A percentile compares a stretch with the other conserved stretches of the same genome.
Conservation (phyloP, 2,329 filamentous ascomycete genomes). For the Nigrograna mackinnonii region DNA sequence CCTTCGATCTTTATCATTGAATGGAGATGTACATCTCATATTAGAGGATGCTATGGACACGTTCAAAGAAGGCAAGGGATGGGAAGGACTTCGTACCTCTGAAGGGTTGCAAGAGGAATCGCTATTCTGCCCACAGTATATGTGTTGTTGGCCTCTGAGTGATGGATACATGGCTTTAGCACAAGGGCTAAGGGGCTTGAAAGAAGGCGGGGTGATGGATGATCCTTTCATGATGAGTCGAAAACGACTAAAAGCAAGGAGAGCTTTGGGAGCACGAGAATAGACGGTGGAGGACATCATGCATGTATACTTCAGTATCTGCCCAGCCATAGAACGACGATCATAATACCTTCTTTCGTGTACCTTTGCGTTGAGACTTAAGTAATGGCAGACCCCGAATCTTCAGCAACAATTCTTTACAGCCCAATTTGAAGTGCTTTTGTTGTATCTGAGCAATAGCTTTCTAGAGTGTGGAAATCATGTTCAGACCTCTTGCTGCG, state of each 20-base stretch:
- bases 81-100: neutral
- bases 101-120: neutral
- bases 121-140: neutral
- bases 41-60: neutral
- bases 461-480: no score
- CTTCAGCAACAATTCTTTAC: no score
- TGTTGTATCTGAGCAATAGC: no score
- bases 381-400: no score
- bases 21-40: neutral
- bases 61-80: neutral
- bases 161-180: slow-evolving; percentile 9
- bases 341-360: no score
- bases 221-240: slow-evolving; percentile 8
- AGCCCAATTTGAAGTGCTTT: no score
- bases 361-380: no score
- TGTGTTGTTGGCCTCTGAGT: slow-evolving; percentile 8
- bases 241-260: slow-evolving; percentile 8
- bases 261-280: neutral
- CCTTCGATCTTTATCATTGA: neutral
- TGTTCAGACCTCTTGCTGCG: no score
- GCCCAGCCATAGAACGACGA: no score
- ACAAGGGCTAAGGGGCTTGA: slow-evolving; percentile 5
- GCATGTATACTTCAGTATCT: no score
- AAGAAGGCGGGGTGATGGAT: neutral
- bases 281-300: neutral